These are phyloP conservation scores for Gillenia trifoliata DNA, from an alignment of 306 rosid genomes.

Conservation along the genomic window DNA sequence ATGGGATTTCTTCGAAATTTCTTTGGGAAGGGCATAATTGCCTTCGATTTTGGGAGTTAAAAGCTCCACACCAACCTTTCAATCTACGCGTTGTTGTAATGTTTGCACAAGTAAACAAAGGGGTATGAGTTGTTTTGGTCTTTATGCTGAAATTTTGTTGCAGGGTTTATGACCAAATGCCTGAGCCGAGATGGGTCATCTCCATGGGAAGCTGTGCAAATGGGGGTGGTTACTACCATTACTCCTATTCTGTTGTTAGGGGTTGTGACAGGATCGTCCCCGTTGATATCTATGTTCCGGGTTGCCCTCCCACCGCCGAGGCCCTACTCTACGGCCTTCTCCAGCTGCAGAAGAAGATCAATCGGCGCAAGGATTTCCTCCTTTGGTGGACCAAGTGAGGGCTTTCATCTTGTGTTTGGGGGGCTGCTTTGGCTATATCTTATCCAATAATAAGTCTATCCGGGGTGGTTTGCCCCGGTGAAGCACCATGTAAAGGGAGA, in stretches of 20 bases:
- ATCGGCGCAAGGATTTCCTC: slow-evolving; percentile 95
- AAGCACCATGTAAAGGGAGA: slow-evolving; percentile 38
- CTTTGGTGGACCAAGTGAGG: slow-evolving; percentile 92
- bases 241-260: slow-evolving; percentile 87
- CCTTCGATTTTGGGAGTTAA: neutral
- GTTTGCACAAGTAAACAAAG: neutral
- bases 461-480: slow-evolving; percentile 36
- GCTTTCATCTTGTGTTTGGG: slow-evolving; percentile 14
- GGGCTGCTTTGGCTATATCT: slow-evolving; percentile 28
- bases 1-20: neutral
- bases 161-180: slow-evolving; percentile 99
- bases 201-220: slow-evolving; percentile 99
- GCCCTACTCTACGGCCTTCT: slow-evolving; percentile 90
- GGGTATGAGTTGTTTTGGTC: neutral
- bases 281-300: slow-evolving; percentile 92
- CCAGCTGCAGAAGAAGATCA: slow-evolving; percentile 97
- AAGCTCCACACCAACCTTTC: neutral
- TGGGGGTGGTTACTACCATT: slow-evolving; percentile 99
- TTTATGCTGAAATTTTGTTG: slow-evolving; percentile 13
- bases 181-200: slow-evolving; percentile 96
- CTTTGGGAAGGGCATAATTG: neutral
- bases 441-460: slow-evolving; percentile 35
- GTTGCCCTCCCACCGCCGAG: slow-evolving; percentile 99
- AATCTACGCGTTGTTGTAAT: neutral
- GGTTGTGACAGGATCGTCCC: slow-evolving; percentile 98